Conservation (phyloP, 768 basidiomycete genomes). For the Lactarius indigo region DNA sequence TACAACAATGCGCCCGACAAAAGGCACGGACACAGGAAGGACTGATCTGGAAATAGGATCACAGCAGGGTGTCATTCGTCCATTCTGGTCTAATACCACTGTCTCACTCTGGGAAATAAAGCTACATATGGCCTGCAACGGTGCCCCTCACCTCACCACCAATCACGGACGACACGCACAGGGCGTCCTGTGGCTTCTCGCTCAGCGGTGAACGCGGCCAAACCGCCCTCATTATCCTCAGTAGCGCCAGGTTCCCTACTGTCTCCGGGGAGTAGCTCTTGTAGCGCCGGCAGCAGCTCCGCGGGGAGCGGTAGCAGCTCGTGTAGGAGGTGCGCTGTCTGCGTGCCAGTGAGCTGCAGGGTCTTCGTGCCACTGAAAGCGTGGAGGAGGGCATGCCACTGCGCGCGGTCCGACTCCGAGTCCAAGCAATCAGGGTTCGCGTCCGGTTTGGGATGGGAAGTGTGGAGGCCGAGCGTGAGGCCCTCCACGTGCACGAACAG, state of each 20-base stretch:
- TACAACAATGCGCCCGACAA: neutral
- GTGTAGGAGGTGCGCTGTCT: neutral
- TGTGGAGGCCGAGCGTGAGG: conserved; percentile 3
- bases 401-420: neutral
- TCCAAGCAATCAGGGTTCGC: neutral
- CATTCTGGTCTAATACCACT: neutral
- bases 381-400: neutral
- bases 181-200: neutral
- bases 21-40: neutral
- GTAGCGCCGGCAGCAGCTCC: neutral
- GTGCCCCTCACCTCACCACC: neutral
- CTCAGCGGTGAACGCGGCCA: neutral
- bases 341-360: neutral
- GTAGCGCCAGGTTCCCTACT: neutral
- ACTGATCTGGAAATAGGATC: neutral
- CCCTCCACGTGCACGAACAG: neutral
- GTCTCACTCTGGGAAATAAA: no score
- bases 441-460: neutral
- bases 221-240: neutral
- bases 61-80: neutral
- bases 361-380: conserved; percentile 1
- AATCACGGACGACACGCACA: neutral
- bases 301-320: neutral
- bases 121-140: neutral
- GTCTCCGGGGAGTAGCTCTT: neutral